Evolutionary conservation across 768 basidiomycete species (phyloP).

Genomic region (Hericium coralloides): DNA sequence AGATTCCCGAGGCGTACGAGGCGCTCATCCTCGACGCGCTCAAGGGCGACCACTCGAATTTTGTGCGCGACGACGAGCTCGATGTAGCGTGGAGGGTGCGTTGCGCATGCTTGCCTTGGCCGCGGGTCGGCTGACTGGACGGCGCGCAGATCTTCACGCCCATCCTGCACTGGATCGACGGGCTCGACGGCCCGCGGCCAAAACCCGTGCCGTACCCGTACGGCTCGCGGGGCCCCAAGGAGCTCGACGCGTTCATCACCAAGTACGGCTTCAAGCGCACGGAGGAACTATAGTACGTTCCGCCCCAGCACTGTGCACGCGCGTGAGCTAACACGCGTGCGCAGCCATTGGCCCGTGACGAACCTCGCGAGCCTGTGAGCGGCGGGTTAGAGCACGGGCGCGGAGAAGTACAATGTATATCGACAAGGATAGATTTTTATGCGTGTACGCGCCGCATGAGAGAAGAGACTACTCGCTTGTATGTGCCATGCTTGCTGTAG

Average conservation of each 20-base stretch:
- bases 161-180: conserved; percentile 94
- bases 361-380: conserved; percentile 50
- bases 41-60: conserved; percentile 98
- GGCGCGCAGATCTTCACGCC: conserved; percentile 77
- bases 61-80: conserved; percentile 95
- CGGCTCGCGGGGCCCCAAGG: conserved; percentile 89
- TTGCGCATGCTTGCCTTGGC: neutral
- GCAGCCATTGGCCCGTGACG: conserved; percentile 68
- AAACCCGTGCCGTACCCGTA: conserved; percentile 78
- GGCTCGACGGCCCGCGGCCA: conserved; percentile 55
- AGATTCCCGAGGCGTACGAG: conserved; percentile 96
- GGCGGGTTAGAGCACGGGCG: neutral
- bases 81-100: conserved; percentile 95
- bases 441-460: no score
- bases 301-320: neutral
- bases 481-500: no score
- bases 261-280: conserved; percentile 74
- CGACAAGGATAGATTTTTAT: no score
- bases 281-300: conserved; percentile 62
- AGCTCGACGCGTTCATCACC: conserved; percentile 65
- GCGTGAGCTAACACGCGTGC: conserved; percentile 2
- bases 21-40: conserved; percentile 91
- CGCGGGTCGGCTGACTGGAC: neutral
- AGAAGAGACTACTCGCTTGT: no score
- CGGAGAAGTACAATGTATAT: no score